These are phyloP conservation scores for Amylocystis lapponica DNA, from an alignment of 768 basidiomycete genomes.

Conservation along the genomic window DNA sequence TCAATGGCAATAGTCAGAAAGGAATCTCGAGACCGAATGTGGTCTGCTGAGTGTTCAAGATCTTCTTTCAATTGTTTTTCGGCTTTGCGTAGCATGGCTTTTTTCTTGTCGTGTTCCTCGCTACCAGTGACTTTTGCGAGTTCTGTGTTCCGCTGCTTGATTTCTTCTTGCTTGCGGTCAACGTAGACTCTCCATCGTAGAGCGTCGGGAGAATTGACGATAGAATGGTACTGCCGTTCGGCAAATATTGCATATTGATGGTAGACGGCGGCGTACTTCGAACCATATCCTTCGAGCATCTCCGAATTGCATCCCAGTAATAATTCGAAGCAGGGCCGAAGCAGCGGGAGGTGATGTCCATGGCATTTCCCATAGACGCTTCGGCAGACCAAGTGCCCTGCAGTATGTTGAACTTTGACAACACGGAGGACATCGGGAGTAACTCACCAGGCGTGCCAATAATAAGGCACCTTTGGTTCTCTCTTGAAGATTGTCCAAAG, in stretches of 20 bases:
- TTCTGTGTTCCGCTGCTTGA: slow-evolving; percentile 44
- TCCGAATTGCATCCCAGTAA: background rate
- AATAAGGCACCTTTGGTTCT: slow-evolving; percentile 35
- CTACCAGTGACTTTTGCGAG: slow-evolving; percentile 20
- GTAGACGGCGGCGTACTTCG: slow-evolving; percentile 50
- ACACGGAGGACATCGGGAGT: background rate
- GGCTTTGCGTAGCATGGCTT: slow-evolving; percentile 38
- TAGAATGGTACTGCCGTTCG: slow-evolving; percentile 76
- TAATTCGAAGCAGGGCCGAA: slow-evolving; percentile 74
- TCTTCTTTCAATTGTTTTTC: slow-evolving; percentile 50
- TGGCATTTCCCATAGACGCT: slow-evolving; percentile 76
- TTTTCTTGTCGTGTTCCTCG: slow-evolving; percentile 23
- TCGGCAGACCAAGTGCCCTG: slow-evolving; percentile 91
- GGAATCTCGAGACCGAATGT: slow-evolving; percentile 39
- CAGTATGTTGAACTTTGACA: background rate
- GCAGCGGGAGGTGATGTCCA: slow-evolving; percentile 60
- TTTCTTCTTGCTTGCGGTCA: slow-evolving; percentile 66
- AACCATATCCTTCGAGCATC: slow-evolving; percentile 2
- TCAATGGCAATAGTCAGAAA: slow-evolving; percentile 74
- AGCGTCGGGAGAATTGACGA: slow-evolving; percentile 63
- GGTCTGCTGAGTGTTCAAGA: slow-evolving; percentile 34
- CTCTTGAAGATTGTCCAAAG: slow-evolving; percentile 2
- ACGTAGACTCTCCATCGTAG: slow-evolving; percentile 65
- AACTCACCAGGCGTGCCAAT: slow-evolving; percentile 59
- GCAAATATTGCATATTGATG: slow-evolving; percentile 86